phyloP scores from a whole-genome alignment of 257 asterid genomes.

The Perilla frutescens region DNA sequence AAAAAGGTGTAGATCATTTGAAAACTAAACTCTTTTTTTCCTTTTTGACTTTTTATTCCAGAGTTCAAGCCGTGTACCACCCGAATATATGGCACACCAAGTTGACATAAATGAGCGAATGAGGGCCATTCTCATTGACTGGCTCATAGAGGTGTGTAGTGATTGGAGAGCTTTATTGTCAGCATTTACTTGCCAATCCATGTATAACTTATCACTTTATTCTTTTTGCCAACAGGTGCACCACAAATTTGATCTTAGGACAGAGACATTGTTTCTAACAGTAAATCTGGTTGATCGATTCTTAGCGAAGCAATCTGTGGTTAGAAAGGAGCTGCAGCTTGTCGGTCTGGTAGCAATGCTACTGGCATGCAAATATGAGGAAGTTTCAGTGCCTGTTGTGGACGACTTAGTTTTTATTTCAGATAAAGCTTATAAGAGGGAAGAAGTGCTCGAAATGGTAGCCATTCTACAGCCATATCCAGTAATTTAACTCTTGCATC shows the following conservation, averaged over 20 bases:
- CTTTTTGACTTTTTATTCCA: constrained; percentile 29
- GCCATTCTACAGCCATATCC: too few species aligned
- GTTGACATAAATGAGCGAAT: constrained; percentile 72
- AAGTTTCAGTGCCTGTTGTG: constrained; percentile 75
- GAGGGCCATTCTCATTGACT: constrained; percentile 80
- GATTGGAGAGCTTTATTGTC: not conserved
- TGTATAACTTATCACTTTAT: not conserved
- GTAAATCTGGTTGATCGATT: constrained; percentile 74
- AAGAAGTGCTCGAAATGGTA: constrained; percentile 82
- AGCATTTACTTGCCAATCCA: not conserved
- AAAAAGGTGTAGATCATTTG: too few species aligned
- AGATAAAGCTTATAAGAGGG: constrained; percentile 74
- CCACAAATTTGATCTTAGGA: constrained; percentile 82
- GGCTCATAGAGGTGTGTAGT: constrained; percentile 76
- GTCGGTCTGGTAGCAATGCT: constrained; percentile 87
- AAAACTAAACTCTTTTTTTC: not conserved
- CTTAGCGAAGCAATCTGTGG: constrained; percentile 67
- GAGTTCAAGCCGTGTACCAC: constrained; percentile 62
- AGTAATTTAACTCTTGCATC: not conserved
- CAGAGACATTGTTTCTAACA: constrained; percentile 70
- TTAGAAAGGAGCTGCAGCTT: constrained; percentile 76
- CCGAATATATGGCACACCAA: constrained; percentile 70
- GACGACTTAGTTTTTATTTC: constrained; percentile 79
- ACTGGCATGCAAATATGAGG: constrained; percentile 88
- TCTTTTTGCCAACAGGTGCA: constrained; percentile 59